A percentile compares a stretch with the other conserved stretches of the same genome.
Conservation (phyloP, 352 stramenopile species). For the Phytophthora tubulina region DNA sequence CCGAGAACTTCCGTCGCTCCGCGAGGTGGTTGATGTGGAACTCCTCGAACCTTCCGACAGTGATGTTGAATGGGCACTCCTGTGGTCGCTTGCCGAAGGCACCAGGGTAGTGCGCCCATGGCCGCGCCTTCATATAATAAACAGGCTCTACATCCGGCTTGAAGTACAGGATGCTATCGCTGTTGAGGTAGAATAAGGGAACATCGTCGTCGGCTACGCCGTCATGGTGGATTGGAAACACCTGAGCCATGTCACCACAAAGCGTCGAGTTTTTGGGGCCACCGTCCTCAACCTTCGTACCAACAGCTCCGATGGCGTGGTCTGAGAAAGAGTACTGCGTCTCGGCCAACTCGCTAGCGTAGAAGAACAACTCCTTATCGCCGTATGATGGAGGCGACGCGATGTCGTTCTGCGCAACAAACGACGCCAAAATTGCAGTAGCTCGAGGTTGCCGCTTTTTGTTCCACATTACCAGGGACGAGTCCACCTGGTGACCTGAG, state of each 20-base stretch:
- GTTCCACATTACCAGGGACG: constrained; percentile 59
- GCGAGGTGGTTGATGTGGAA: constrained; percentile 44
- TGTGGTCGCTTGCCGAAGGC: constrained; percentile 44
- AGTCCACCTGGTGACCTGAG: constrained; percentile 58
- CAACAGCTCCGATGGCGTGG: constrained; percentile 54
- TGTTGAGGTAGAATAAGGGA: constrained; percentile 62
- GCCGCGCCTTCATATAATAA: constrained; percentile 53
- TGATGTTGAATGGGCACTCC: constrained; percentile 59
- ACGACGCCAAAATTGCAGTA: constrained; percentile 52
- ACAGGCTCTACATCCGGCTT: constrained; percentile 46
- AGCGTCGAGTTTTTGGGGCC: constrained; percentile 46
- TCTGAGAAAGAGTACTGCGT: constrained; percentile 55
- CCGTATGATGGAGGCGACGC: constrained; percentile 50
- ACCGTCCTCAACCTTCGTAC: constrained; percentile 35
- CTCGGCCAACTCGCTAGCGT: constrained; percentile 52
- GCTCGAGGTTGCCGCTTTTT: constrained; percentile 53
- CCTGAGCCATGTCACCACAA: constrained; percentile 63
- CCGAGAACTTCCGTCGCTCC: constrained; percentile 45
- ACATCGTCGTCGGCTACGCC: constrained; percentile 34
- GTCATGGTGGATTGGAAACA: constrained; percentile 49
- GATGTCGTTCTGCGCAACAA: constrained; percentile 43
- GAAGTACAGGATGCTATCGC: constrained; percentile 55
- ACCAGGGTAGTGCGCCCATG: constrained; percentile 50
- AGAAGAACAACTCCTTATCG: constrained; percentile 61
- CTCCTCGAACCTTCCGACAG: constrained; percentile 36